phyloP scores from a whole-genome alignment of 2,329 filamentous ascomycete species.

The Fusarium subtropicale region DNA sequence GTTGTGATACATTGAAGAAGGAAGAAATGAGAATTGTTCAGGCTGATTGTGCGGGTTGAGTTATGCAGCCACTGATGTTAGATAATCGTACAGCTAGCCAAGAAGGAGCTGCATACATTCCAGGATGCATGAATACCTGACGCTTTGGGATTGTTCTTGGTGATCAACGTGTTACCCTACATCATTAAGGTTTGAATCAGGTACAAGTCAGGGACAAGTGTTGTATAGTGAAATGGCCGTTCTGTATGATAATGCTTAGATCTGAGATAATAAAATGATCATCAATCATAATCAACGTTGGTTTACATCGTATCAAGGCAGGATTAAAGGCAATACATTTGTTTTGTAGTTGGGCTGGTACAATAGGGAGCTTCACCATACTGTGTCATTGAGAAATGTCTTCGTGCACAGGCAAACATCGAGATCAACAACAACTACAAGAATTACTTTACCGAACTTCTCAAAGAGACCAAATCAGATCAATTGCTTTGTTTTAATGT shows the following conservation, averaged over 20 bases:
- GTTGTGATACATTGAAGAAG: conserved; percentile 10
- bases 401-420: background rate
- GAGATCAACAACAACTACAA: background rate
- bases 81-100: conserved; percentile 27
- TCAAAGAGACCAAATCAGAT: too few relatives aligned
- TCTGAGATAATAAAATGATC: too few relatives aligned
- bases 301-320: background rate
- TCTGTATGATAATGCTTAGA: background rate
- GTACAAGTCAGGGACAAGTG: background rate
- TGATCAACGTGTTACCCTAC: conserved; percentile 21
- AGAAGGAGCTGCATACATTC: conserved; percentile 35
- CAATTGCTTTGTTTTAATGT: too few relatives aligned
- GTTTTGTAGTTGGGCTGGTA: fast-evolving
- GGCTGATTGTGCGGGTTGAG: background rate
- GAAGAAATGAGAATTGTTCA: background rate
- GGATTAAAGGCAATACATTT: too few relatives aligned
- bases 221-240: background rate
- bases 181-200: background rate
- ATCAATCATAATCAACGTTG: background rate
- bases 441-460: background rate
- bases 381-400: background rate
- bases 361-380: background rate
- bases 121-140: conserved; percentile 17
- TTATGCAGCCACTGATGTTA: conserved; percentile 16
- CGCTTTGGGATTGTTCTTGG: conserved; percentile 17